phyloP scores from a whole-genome alignment of 2,329 filamentous ascomycete species.

The Penicillium sp. region DNA sequence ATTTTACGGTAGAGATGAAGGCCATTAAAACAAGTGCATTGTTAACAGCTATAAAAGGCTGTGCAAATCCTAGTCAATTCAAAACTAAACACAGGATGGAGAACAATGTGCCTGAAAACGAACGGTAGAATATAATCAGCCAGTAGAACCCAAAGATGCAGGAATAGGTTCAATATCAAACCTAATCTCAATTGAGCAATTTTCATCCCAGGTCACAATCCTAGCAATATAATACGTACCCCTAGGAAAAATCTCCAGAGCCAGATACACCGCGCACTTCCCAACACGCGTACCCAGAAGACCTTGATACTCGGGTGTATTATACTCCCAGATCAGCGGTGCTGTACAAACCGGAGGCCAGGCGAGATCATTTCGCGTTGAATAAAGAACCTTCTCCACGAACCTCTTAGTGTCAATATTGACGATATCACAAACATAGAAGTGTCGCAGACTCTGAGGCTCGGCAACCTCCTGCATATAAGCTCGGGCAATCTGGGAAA shows the following conservation, averaged over 20 bases:
- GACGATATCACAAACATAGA: neutral
- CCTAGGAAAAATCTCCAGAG: neutral
- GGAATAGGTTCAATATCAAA: conserved; percentile 7
- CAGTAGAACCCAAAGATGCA: neutral
- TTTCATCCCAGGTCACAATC: neutral
- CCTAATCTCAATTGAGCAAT: neutral
- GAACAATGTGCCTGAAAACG: neutral
- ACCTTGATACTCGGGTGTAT: neutral
- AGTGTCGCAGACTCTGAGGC: neutral
- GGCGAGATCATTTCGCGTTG: neutral
- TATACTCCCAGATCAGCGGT: neutral
- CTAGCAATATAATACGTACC: conserved; percentile 4
- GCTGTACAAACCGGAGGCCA: neutral
- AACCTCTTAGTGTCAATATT: neutral
- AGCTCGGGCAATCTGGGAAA: neutral
- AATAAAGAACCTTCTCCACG: neutral
- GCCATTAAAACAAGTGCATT: neutral
- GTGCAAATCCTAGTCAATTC: neutral
- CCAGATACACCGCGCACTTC: neutral
- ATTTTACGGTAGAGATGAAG: too few relatives aligned
- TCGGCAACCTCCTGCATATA: neutral
- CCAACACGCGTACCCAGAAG: conserved; percentile 2
- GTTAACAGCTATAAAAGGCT: neutral
- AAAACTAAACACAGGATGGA: neutral
- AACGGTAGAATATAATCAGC: neutral